Conservation (phyloP, 176 grass and related monocot species). For the Oryza punctata region DNA sequence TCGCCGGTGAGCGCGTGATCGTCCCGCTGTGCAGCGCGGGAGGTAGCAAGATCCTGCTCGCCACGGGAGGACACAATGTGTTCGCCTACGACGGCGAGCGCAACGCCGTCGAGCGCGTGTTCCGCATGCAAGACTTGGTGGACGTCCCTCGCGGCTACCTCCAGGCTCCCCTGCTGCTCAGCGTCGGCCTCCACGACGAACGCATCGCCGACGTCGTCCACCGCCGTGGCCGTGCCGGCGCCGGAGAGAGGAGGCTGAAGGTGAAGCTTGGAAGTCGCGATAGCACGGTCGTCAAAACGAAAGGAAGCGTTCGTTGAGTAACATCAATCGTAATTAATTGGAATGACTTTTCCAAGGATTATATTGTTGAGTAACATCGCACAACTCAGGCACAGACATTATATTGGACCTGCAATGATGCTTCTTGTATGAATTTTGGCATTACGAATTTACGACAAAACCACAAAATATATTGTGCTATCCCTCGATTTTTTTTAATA, state of each 20-base stretch:
- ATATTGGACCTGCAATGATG: no score
- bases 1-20: background rate
- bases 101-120: background rate
- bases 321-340: no score
- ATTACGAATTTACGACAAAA: no score
- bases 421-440: no score
- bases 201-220: background rate
- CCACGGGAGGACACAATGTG: constrained; percentile 21
- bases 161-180: background rate
- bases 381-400: no score
- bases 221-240: background rate
- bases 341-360: no score
- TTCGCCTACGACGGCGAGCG: background rate
- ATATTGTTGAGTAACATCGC: no score
- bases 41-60: background rate
- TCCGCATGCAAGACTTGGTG: background rate
- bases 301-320: no score
- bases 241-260: background rate
- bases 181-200: constrained; percentile 12
- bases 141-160: background rate
- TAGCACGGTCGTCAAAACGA: no score
- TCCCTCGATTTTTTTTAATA: no score
- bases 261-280: background rate
- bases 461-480: no score
- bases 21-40: background rate